Evolutionary conservation across 2,329 filamentous ascomycete species (phyloP), one percentile per base, ranked within the genome.

Genomic region (Exophiala sp.): DNA sequence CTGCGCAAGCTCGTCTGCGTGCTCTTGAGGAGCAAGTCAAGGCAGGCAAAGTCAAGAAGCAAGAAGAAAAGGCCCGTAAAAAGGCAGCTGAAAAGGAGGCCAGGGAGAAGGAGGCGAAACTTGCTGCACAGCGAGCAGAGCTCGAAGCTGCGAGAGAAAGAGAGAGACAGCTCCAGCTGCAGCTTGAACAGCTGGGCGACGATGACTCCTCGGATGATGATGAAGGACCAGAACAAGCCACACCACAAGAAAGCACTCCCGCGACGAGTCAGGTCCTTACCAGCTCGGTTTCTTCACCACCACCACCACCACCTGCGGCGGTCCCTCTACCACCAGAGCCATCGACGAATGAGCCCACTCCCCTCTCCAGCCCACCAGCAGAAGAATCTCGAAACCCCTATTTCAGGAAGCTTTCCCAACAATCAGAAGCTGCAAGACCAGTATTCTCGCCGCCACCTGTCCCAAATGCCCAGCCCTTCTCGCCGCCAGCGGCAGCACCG

Each of bases 11-110:
- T 59, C 89, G 91, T 47, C 80, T 97, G 20, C 89, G 85, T 68
- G 91, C 90, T 12, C 82, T 99, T 7, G 91, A 99, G 71, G 91
- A 97, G 69, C 91, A 96, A 71, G 91, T 97, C 48, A 86, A 86
- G 59, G 89, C 91, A 68, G 90, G 91, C 65, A 99, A 97, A 75
- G 75, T 97, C 48, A 92, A 90, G 78, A 97, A 96, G 72, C 88
- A 95, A 63, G 94, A 99, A 70, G 94, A 96, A 74, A 96, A 95
- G 78, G 89, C 86, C 59, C 87, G 83, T 64, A 94, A 91, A 77
- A 91, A 96, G 75, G 92, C 90, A 18, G 91, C 91, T 8, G 79
- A 88, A 66, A 88, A 87, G 46, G 89, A 94, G 63, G 84, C 91
- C 6, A 92, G 90, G 71, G 89, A 96, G 65, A 91, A 95, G 68